Evolutionary conservation across 495 filamentous ascomycete species (phyloP).

Genomic region (Bombardia bombarda): DNA sequence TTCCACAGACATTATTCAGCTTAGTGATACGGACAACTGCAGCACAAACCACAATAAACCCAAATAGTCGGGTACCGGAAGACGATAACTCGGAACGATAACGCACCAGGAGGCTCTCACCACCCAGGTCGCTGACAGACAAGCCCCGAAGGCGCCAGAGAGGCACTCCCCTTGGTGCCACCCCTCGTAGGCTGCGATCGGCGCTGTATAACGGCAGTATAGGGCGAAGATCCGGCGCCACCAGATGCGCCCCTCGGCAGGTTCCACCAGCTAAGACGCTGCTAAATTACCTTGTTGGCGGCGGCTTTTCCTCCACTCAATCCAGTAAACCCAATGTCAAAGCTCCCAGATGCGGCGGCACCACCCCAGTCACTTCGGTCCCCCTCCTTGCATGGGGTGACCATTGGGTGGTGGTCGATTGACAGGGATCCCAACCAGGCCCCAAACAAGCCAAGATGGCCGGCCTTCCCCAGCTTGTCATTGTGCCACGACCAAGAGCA

Average conservation of each 20-base stretch:
- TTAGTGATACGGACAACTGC: too few relatives aligned
- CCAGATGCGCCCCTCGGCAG: neutral
- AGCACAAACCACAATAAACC: too few relatives aligned
- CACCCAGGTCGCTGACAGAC: neutral
- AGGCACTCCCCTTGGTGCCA: neutral
- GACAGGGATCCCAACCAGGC: too few relatives aligned
- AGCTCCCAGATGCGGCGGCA: neutral
- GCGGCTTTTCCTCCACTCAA: neutral
- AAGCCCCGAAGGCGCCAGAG: neutral
- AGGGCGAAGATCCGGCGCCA: neutral
- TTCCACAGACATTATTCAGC: too few relatives aligned
- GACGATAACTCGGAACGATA: too few relatives aligned
- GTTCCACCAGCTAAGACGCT: neutral
- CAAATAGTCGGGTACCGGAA: too few relatives aligned
- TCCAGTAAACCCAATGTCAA: neutral
- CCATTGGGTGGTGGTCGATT: too few relatives aligned
- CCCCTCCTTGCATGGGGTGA: neutral
- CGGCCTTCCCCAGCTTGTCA: too few relatives aligned
- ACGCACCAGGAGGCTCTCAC: too few relatives aligned
- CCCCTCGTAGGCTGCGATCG: neutral
- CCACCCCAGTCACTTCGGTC: neutral
- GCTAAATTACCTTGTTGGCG: neutral
- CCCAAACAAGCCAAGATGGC: too few relatives aligned
- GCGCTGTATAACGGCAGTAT: neutral
- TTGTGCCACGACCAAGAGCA: too few relatives aligned